Percentiles rank a stretch among this genome's conserved stretches.
phyloP scores from a whole-genome alignment of 352 stramenopile species.

The Globisporangium barbulae region DNA sequence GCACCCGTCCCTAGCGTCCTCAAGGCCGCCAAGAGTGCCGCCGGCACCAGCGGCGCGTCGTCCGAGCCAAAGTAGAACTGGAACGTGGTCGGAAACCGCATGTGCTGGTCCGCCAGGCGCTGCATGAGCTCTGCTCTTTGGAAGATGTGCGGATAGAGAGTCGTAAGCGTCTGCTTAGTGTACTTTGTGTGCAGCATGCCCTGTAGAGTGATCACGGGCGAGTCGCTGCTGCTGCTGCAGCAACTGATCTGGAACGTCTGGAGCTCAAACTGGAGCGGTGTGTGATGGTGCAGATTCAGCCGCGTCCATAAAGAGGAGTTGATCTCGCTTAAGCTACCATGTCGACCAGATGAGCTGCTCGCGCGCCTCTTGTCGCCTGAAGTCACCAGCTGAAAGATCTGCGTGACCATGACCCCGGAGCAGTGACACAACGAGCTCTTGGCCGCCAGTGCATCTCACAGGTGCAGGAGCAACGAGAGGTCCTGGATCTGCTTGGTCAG shows the following conservation, averaged over 20 bases:
- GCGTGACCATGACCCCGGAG: not conserved
- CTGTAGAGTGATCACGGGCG: conserved; percentile 2
- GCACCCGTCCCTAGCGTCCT: conserved; percentile 8
- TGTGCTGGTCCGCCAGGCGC: no score
- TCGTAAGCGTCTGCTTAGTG: not conserved
- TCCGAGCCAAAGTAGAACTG: no score
- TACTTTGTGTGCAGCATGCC: not conserved
- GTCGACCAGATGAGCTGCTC: conserved; percentile 8
- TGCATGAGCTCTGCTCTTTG: not conserved
- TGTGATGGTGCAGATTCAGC: not conserved
- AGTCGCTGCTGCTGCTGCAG: not conserved
- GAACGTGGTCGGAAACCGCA: no score
- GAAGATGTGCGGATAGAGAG: conserved; percentile 3
- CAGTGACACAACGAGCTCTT: not conserved
- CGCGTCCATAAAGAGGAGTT: not conserved
- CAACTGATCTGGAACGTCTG: not conserved
- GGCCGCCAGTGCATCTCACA: conserved; percentile 28
- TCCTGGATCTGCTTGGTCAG: conserved; percentile 37
- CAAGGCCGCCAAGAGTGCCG: not conserved
- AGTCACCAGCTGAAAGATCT: conserved; percentile 15
- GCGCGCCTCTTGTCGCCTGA: conserved; percentile 5
- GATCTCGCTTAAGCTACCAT: conserved; percentile 5
- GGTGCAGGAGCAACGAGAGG: conserved; percentile 31
- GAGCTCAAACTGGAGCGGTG: not conserved
- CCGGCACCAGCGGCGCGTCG: not conserved